Base-by-base conservation (phyloP, 768 basidiomycete species). In the Atractiella rhizophila region DNA sequence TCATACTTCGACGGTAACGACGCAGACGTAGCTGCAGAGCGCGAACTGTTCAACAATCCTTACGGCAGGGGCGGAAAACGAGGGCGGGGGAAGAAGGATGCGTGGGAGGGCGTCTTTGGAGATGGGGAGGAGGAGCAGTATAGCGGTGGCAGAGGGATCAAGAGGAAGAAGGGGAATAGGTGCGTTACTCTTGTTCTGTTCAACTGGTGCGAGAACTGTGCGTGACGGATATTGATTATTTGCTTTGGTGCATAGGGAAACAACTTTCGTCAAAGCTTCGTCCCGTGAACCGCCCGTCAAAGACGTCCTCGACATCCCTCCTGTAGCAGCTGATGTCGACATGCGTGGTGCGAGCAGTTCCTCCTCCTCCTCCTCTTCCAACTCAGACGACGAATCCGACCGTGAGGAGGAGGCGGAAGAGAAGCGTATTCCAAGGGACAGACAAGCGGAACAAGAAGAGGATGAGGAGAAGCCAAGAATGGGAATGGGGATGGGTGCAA, bases 41-140 rank as follows among this genome's bases (percentile, higher is more conserved):
- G 73, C 9, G 68, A 67, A 26, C 67, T 79, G 7, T 79, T 79
- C 56, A 67, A 73, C 52, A 68, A 78, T 46, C 77, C 78, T 4
- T 80, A 80, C 60, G 62, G 38, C 3, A 19, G 46, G 28, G 45
- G 52, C 18, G 68, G 47, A 63, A 67, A 51, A 81, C 78, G 55
- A 64, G 71, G 46, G 59, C 45, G 64, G 42, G 70, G 64, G 20
- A 74, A 73, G 53, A 76, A 82, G 40, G 73, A 74, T 45, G 71
- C 71, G 1, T 58, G 71, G n/a, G 78, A 79, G 51, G 79, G 78
- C 4, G 61, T 76, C 0, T 80, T 77, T 58, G 75, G 62, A 2
- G 69, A 71, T 4, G 70, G 76, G 40, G 74, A 71, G 48, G 74
- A 76, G 19, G 68, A 73, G 18, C 57, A 60, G 28, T 57, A 50